Conservation (phyloP, 306 rosid species). For the Trifolium dubium region DNA sequence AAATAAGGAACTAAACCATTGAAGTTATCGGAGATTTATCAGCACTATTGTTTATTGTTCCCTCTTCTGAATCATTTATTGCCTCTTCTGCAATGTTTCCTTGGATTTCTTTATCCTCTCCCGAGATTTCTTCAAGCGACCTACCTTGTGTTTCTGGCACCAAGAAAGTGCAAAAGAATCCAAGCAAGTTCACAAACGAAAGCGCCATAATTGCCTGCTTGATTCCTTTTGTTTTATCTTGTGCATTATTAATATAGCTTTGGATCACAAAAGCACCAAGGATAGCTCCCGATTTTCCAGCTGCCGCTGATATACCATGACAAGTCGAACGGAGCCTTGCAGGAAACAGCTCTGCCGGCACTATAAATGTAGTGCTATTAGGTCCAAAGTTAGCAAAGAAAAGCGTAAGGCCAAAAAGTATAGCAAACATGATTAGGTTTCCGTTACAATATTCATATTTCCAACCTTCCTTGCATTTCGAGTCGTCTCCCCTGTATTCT, state of each 20-base stretch:
- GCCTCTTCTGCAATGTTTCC: constrained; percentile 17
- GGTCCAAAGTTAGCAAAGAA: constrained; percentile 90
- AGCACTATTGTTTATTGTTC: constrained; percentile 23
- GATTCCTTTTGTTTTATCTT: not conserved
- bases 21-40: constrained; percentile 32
- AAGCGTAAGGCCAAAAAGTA: constrained; percentile 62
- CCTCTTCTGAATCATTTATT: constrained; percentile 33
- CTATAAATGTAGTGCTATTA: constrained; percentile 68
- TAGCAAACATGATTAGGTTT: constrained; percentile 39
- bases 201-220: constrained; percentile 49
- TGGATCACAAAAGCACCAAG: constrained; percentile 68
- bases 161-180: constrained; percentile 61
- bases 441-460: constrained; percentile 38
- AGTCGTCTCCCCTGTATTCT: constrained; percentile 24
- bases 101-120: constrained; percentile 46
- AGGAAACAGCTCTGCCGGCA: constrained; percentile 68
- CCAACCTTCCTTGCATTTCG: constrained; percentile 24
- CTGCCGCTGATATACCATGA: constrained; percentile 69
- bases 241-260: constrained; percentile 27
- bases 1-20: constrained; percentile 39
- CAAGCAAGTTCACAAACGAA: constrained; percentile 49
- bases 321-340: constrained; percentile 69
- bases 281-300: constrained; percentile 66
- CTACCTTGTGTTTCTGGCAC: constrained; percentile 68
- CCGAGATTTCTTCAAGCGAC: constrained; percentile 63